These are phyloP conservation scores for Tricholoma sp. DNA, from an alignment of 768 basidiomycete genomes.

Conservation along the genomic window DNA sequence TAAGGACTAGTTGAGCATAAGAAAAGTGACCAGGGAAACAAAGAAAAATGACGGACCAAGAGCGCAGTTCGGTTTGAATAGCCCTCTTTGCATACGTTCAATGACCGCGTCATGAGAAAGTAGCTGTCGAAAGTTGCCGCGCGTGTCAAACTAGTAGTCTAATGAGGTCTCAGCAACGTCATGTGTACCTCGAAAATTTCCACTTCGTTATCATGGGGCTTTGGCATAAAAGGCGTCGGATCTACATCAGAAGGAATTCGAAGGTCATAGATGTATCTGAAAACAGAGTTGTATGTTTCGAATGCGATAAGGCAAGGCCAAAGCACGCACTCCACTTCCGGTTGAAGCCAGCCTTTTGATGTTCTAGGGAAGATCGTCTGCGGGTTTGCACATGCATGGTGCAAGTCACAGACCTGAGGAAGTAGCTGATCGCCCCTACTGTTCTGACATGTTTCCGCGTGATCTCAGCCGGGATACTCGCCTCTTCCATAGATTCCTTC, in stretches of 20 bases:
- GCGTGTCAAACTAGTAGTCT: neutral
- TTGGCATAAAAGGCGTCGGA: constrained; percentile 51
- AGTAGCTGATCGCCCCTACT: constrained; percentile 78
- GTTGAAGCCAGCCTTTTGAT: constrained; percentile 73
- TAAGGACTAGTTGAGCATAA: constrained; percentile 52
- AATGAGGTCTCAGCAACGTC: neutral
- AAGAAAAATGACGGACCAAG: constrained; percentile 45
- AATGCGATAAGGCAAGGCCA: neutral
- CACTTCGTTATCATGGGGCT: constrained; percentile 88
- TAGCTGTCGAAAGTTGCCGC: constrained; percentile 40
- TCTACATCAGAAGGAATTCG: constrained; percentile 51
- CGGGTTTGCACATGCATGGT: neutral
- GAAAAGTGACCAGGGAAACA: neutral
- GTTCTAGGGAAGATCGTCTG: constrained; percentile 34
- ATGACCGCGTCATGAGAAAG: constrained; percentile 60
- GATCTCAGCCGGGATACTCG: constrained; percentile 66
- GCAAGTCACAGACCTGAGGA: constrained; percentile 48
- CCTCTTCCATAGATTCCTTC: constrained; percentile 94
- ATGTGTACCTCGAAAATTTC: constrained; percentile 77
- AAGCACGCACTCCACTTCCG: constrained; percentile 69
- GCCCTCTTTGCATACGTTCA: constrained; percentile 53
- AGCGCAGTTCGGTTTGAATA: constrained; percentile 94
- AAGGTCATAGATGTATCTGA: constrained; percentile 83
- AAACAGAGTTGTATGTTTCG: neutral
- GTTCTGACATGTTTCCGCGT: constrained; percentile 54